phyloP scores from a whole-genome alignment of 441 rosid species.

The Macaranga tanarius region DNA sequence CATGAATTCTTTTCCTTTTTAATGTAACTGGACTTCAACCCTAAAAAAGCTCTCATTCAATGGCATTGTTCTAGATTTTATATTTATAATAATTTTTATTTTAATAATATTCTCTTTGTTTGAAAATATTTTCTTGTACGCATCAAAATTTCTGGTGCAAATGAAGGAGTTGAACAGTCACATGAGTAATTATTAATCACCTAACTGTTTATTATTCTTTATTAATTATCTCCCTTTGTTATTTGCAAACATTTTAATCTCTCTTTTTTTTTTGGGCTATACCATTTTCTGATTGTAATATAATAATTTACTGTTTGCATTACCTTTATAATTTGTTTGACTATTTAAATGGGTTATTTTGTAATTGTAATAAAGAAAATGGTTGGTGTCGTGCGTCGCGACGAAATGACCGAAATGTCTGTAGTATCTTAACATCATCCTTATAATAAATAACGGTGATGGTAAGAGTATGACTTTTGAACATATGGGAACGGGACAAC shows the following conservation, averaged over 20 bases:
- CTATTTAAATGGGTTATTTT: not conserved
- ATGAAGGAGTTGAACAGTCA: not conserved
- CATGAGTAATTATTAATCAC: not conserved
- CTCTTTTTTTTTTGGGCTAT: too few species aligned
- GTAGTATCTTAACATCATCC: too few species aligned
- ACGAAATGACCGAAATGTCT: too few species aligned
- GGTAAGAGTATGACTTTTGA: not conserved
- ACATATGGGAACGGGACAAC: not conserved
- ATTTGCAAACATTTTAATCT: too few species aligned
- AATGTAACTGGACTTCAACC: not conserved
- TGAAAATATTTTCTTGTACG: conserved; percentile 2
- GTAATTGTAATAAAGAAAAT: not conserved
- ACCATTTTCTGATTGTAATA: too few species aligned
- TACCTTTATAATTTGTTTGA: not conserved
- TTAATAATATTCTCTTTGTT: too few species aligned
- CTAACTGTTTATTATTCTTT: too few species aligned
- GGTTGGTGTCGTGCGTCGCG: too few species aligned
- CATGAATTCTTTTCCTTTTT: not conserved
- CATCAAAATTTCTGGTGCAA: not conserved
- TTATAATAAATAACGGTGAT: too few species aligned
- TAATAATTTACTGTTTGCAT: too few species aligned
- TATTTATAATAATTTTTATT: not conserved
- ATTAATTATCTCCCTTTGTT: too few species aligned
- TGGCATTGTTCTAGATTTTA: not conserved
- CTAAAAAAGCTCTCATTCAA: too few species aligned